phyloP scores from a whole-genome alignment of 768 basidiomycete genomes.

The Trametes punicea region DNA sequence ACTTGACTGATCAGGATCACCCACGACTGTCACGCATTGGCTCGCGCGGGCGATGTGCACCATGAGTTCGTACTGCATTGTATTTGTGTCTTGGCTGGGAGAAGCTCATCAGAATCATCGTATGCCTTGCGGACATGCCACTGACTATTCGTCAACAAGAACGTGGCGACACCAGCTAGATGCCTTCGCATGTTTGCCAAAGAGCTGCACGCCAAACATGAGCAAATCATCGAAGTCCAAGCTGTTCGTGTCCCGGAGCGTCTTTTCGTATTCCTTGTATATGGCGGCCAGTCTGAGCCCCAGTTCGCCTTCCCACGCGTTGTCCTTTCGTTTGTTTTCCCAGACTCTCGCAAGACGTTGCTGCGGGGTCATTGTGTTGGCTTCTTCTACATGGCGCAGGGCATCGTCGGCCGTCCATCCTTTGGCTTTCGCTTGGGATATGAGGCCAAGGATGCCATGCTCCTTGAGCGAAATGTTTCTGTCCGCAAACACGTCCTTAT shows the following conservation, averaged over 20 bases:
- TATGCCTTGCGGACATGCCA: constrained; percentile 8
- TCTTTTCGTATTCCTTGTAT: constrained; percentile 64
- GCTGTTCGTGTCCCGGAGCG: constrained; percentile 58
- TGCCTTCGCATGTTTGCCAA: constrained; percentile 45
- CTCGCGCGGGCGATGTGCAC: constrained; percentile 51
- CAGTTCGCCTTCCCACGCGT: background rate
- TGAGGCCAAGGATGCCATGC: constrained; percentile 49
- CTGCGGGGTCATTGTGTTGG: background rate
- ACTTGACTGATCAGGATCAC: constrained; percentile 92
- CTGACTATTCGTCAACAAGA: constrained; percentile 81
- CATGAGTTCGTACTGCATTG: constrained; percentile 80
- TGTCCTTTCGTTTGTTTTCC: background rate
- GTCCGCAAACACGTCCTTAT: constrained; percentile 44
- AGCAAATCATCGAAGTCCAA: constrained; percentile 89
- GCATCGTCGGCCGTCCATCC: constrained; percentile 53
- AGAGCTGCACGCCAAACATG: constrained; percentile 66
- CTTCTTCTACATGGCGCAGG: constrained; percentile 11
- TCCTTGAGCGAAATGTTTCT: constrained; percentile 54
- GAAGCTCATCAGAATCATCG: background rate
- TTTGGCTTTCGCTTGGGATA: constrained; percentile 70
- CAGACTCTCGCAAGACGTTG: constrained; percentile 1
- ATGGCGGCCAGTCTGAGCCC: constrained; percentile 44
- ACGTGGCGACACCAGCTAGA: constrained; percentile 64
- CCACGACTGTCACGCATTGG: constrained; percentile 72
- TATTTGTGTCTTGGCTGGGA: constrained; percentile 74